phyloP scores from a whole-genome alignment of 2,329 filamentous ascomycete species.

The Elsinoe fawcettii region DNA sequence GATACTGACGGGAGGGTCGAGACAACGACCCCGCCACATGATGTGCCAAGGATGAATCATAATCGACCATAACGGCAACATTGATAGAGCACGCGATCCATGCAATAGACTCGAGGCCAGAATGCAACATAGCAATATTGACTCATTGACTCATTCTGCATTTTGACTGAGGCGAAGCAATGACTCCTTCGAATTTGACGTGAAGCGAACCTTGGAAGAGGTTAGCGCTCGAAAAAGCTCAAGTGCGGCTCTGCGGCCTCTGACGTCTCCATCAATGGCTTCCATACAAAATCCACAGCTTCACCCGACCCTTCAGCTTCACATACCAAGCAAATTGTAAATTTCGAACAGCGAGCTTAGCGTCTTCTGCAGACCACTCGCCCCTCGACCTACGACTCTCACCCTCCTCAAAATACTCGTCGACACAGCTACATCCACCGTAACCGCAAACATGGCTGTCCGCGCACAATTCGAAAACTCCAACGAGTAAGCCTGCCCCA shows the following conservation, averaged over 20 bases:
- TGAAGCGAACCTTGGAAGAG: not conserved
- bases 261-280: slow-evolving; percentile 12
- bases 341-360: not conserved
- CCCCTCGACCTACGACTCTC: not conserved
- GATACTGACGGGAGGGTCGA: no score
- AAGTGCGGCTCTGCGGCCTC: not conserved
- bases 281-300: not conserved
- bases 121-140: not conserved
- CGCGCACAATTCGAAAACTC: slow-evolving; percentile 73
- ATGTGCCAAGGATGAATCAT: slow-evolving; percentile 1
- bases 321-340: slow-evolving; percentile 15
- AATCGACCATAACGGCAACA: not conserved
- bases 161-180: not conserved
- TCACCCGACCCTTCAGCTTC: slow-evolving; percentile 7
- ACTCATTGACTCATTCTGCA: not conserved
- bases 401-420: not conserved
- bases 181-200: not conserved
- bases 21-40: not conserved
- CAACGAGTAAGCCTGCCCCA: slow-evolving; percentile 60
- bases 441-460: slow-evolving; percentile 41
- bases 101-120: not conserved
- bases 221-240: not conserved
- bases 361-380: not conserved
- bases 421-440: slow-evolving; percentile 15
- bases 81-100: not conserved